phyloP scores from a whole-genome alignment of 2,329 filamentous ascomycete species.

The Fulvia fulva region DNA sequence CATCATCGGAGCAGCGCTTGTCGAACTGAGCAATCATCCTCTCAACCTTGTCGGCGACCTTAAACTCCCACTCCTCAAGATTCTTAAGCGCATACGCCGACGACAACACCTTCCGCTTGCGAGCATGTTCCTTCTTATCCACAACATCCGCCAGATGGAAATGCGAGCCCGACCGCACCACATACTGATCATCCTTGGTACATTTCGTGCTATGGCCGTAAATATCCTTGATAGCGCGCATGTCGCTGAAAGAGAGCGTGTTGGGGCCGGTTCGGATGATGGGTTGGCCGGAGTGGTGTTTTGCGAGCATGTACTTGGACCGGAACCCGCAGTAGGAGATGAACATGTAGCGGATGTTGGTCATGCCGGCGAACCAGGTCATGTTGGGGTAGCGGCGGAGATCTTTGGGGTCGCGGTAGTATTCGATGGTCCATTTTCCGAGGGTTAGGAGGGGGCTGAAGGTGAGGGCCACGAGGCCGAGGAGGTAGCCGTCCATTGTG shows the following conservation, averaged over 20 bases:
- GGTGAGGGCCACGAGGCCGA: constrained; percentile 14
- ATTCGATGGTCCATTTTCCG: constrained; percentile 28
- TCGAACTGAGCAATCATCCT: constrained; percentile 36
- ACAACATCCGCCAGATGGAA: constrained; percentile 38
- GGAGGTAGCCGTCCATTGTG: constrained; percentile 22
- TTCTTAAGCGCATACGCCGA: constrained; percentile 40
- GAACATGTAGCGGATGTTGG: constrained; percentile 44
- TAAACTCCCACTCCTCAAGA: constrained; percentile 40
- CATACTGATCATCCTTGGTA: constrained; percentile 36
- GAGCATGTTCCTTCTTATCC: constrained; percentile 37
- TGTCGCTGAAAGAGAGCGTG: constrained; percentile 40
- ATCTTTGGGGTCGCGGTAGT: constrained; percentile 45
- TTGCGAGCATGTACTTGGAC: constrained; percentile 38
- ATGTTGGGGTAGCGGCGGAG: constrained; percentile 48
- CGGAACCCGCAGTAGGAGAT: constrained; percentile 42
- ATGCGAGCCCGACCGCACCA: constrained; percentile 30
- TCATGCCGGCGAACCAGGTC: constrained; percentile 42
- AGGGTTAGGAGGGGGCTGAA: constrained; percentile 13
- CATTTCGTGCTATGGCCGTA: constrained; percentile 38
- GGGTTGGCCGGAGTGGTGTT: constrained; percentile 42
- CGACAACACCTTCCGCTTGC: constrained; percentile 39
- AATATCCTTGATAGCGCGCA: constrained; percentile 39
- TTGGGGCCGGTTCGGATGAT: constrained; percentile 48
- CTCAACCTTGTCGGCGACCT: constrained; percentile 36
- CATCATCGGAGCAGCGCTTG: constrained; percentile 26